These are phyloP conservation scores for Orobanche coerulescens DNA, from an alignment of 257 asterid species.

Conservation along the genomic window DNA sequence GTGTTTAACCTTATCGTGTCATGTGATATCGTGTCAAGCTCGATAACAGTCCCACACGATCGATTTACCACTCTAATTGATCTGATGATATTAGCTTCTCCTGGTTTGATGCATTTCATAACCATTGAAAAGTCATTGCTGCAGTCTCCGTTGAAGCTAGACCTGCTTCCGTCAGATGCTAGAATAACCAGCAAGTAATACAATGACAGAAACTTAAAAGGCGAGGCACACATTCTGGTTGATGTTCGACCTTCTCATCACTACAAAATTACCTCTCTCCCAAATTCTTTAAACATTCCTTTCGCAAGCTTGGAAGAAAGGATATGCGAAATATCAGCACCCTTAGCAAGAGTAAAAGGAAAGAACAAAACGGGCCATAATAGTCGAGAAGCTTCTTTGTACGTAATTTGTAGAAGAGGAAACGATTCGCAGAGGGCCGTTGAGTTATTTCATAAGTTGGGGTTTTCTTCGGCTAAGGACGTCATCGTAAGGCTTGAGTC, in stretches of 20 bases:
- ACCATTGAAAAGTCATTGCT: conserved; percentile 18
- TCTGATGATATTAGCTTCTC: background rate
- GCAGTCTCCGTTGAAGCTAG: conserved; percentile 75
- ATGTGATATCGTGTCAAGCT: too few relatives aligned
- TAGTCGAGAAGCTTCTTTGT: conserved; percentile 37
- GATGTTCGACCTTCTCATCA: conserved; percentile 95
- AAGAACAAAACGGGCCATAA: conserved; percentile 6
- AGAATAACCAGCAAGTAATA: conserved; percentile 81
- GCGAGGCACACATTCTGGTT: conserved; percentile 59
- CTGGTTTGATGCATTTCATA: background rate
- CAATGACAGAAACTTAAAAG: conserved; percentile 34
- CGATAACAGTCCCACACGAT: too few relatives aligned
- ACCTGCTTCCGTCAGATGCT: conserved; percentile 55
- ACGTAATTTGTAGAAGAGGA: conserved; percentile 84
- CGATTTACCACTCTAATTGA: too few relatives aligned
- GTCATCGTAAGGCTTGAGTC: conserved; percentile 67
- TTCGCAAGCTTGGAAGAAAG: conserved; percentile 45
- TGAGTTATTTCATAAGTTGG: conserved; percentile 40
- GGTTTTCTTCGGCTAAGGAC: conserved; percentile 47
- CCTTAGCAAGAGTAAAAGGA: conserved; percentile 34
- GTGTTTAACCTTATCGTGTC: too few relatives aligned
- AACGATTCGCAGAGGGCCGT: conserved; percentile 94
- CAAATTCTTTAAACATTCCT: conserved; percentile 70
- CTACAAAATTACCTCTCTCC: conserved; percentile 71
- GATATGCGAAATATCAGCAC: conserved; percentile 49